Evolutionary conservation across 345 rosid species (phyloP).

Genomic region (Reutealis trisperma): DNA sequence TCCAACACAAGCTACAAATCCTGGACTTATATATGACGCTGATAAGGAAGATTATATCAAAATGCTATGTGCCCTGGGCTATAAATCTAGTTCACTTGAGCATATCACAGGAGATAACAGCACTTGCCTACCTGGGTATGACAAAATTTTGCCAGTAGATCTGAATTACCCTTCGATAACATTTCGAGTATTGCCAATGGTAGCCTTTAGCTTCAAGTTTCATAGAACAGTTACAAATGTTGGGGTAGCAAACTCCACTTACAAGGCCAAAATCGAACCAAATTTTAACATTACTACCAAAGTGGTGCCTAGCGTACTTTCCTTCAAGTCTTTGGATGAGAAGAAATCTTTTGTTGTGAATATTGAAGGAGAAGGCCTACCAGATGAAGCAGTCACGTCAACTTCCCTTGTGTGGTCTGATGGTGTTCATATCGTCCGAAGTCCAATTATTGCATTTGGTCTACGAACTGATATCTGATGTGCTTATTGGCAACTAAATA

Average conservation of each 20-base stretch:
- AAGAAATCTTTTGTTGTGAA: neutral
- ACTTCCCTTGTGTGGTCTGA: too few relatives aligned
- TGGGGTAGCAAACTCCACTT: conserved; percentile 1
- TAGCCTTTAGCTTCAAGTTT: conserved; percentile 26
- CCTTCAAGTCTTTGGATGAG: neutral
- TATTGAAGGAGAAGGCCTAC: too few relatives aligned
- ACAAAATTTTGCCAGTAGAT: conserved; percentile 16
- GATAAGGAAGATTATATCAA: conserved; percentile 34
- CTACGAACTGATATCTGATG: too few relatives aligned
- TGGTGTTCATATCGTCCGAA: too few relatives aligned
- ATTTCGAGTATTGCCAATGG: conserved; percentile 10
- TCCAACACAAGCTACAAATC: conserved; percentile 44
- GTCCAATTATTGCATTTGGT: too few relatives aligned
- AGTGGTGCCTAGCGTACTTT: neutral
- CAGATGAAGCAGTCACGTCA: too few relatives aligned
- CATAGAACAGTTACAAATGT: conserved; percentile 34
- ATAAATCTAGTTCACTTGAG: conserved; percentile 16
- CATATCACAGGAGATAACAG: conserved; percentile 34
- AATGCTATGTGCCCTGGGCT: conserved; percentile 43
- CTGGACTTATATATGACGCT: conserved; percentile 42
- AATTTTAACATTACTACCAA: neutral
- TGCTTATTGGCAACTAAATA: too few relatives aligned
- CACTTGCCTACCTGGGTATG: conserved; percentile 27
- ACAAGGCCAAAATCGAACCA: neutral
- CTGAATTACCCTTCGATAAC: conserved; percentile 46